A percentile compares a stretch with the other conserved stretches of the same genome.
Evolutionary conservation across 441 rosid genomes (phyloP).

Genomic region (Erodium chrysanthum): DNA sequence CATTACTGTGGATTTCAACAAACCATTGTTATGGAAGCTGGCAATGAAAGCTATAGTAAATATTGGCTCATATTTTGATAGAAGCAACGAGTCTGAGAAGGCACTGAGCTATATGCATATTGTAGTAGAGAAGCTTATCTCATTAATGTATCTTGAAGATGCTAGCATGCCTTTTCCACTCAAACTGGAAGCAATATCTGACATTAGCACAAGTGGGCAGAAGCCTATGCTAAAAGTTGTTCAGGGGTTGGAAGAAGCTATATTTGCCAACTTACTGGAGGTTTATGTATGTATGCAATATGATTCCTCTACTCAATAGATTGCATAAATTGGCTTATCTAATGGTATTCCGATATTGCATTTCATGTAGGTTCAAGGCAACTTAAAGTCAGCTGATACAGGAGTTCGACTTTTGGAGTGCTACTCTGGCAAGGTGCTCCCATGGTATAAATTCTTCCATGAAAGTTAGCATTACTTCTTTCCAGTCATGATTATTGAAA

Average conservation of each 20-base stretch:
- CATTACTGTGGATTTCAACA: constrained; percentile 34
- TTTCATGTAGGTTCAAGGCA: constrained; percentile 46
- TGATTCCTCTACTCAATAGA: neutral
- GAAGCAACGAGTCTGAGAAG: constrained; percentile 44
- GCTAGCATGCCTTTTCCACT: constrained; percentile 40
- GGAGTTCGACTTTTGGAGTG: constrained; percentile 61
- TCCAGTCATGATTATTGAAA: neutral
- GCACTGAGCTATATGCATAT: constrained; percentile 41
- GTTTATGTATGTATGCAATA: constrained; percentile 45
- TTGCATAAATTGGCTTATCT: constrained; percentile 1
- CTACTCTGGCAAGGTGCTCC: constrained; percentile 53
- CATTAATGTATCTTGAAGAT: constrained; percentile 36
- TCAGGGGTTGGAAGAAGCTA: constrained; percentile 50
- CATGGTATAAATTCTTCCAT: constrained; percentile 46
- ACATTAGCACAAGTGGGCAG: constrained; percentile 47
- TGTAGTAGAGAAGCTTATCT: constrained; percentile 48
- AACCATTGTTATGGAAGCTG: constrained; percentile 49
- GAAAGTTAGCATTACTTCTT: constrained; percentile 8
- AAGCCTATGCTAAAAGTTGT: constrained; percentile 51
- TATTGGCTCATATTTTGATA: constrained; percentile 56
- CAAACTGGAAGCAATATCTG: constrained; percentile 51
- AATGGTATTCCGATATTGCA: constrained; percentile 5
- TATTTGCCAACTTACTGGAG: constrained; percentile 43
- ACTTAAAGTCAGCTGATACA: constrained; percentile 35
- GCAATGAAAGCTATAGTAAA: constrained; percentile 59